Evolutionary conservation across 768 basidiomycete genomes (phyloP), one percentile per base, ranked within the genome.

Genomic region (Boletus subparvulus): DNA sequence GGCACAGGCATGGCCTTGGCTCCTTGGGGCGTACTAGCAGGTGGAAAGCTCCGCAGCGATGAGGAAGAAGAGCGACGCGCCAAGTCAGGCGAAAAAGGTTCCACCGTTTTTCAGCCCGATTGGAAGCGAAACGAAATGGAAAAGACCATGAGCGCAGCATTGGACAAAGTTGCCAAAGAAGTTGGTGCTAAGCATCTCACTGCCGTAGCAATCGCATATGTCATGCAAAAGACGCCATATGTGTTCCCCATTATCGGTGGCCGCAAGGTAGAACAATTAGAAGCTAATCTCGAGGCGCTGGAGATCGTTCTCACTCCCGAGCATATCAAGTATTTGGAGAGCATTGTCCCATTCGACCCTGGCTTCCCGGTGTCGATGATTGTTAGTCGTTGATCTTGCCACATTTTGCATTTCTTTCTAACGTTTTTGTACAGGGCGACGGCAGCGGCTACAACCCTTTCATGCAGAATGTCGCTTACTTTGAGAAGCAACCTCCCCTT

Each of bases 211-310:
- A 74, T 80, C 54, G 75, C 76, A 16, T 78, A 78, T 44, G 63
- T 80, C 40, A 70, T 80, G 69, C 76, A 77, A 44, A 81, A 80
- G 63, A 66, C 77, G n/a, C 74, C 75, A 1, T 77, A 74, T 42
- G 76, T 78, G 9, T 80, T 80, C 60, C 77, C 77, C 0, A 67
- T 78, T 46, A 62, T 78, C 26, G 77, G 76, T 10, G 74, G 76
- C 5, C 71, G 77, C 63, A 81, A 80, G 56, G 63, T 77, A 36
- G 74, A 79, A 64, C 75, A 79, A n/a, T 58, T 81, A 21, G 45
- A 65, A 30, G 73, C 71, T 33, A 81, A 79, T 54, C 57, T 81
- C 28, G 70, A 78, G 54, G 78, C 78, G 13, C 63, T 80, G 19
- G 68, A 72, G 39, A 73, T 80, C 43, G 58, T 60, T 10, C 75